phyloP scores from a whole-genome alignment of 305 asterid genomes.

The Solanum hybrid region DNA sequence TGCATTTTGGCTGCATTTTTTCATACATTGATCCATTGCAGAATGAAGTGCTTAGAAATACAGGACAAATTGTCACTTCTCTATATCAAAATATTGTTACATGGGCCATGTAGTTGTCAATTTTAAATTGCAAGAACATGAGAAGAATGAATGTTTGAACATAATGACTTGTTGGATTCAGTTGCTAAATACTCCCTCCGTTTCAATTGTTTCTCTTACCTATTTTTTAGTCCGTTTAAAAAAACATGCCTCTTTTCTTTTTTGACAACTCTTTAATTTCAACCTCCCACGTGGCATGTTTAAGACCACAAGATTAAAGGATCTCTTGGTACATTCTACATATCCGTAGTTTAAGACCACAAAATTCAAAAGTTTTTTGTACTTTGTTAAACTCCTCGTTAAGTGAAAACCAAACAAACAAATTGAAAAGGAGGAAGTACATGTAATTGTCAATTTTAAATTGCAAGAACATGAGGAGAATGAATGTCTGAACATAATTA shows the following conservation, averaged over 20 bases:
- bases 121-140: background rate
- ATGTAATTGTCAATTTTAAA: background rate
- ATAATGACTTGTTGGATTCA: background rate
- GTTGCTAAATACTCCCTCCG: too few species aligned
- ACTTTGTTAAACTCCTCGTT: background rate
- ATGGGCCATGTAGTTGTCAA: background rate
- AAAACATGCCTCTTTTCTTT: background rate
- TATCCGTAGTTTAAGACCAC: background rate
- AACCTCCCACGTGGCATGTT: background rate
- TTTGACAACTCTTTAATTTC: too few species aligned
- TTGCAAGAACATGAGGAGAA: background rate
- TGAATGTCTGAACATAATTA: background rate
- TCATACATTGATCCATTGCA: background rate
- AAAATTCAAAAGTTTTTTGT: too few species aligned
- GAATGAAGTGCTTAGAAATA: background rate
- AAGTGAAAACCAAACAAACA: background rate
- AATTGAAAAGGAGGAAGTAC: background rate
- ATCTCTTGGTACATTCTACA: too few species aligned
- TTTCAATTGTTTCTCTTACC: background rate
- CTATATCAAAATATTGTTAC: background rate
- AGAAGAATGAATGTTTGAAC: background rate
- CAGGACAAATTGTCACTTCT: background rate
- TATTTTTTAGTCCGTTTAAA: background rate
- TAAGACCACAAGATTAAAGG: background rate
- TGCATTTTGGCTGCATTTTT: background rate